Conservation (phyloP, 2,329 filamentous ascomycete species). For the Akanthomyces lecanii region DNA sequence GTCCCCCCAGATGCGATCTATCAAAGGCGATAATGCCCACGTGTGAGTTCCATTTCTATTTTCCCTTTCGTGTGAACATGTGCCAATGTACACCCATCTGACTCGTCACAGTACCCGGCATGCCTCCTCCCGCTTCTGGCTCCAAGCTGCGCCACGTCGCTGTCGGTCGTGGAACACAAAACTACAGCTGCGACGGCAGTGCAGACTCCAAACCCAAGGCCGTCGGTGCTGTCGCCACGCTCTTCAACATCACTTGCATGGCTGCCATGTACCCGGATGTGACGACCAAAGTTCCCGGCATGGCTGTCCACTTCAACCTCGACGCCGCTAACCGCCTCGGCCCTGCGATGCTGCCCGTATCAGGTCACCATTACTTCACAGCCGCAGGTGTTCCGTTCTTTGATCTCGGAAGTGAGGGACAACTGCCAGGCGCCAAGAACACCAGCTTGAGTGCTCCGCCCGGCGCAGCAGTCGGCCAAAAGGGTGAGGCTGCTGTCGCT, state of each 20-base stretch:
- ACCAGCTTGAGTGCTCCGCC: slow-evolving; percentile 58
- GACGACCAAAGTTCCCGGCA: slow-evolving; percentile 58
- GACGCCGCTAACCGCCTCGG: slow-evolving; percentile 40
- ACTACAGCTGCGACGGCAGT: slow-evolving; percentile 75
- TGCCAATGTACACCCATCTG: neutral
- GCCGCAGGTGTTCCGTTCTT: slow-evolving; percentile 71
- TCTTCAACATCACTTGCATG: slow-evolving; percentile 85
- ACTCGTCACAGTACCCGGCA: slow-evolving; percentile 34
- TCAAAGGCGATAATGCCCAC: slow-evolving; percentile 47
- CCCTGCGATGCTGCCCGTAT: slow-evolving; percentile 59
- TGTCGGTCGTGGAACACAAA: slow-evolving; percentile 84
- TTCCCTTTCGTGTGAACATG: no score
- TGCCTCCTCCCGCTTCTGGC: slow-evolving; percentile 58
- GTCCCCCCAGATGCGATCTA: slow-evolving; percentile 50
- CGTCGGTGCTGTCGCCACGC: slow-evolving; percentile 71
- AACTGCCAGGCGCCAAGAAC: slow-evolving; percentile 57
- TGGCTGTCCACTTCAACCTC: slow-evolving; percentile 65
- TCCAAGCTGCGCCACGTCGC: slow-evolving; percentile 71
- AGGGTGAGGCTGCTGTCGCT: slow-evolving; percentile 64
- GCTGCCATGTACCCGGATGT: slow-evolving; percentile 66
- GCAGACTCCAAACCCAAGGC: slow-evolving; percentile 59
- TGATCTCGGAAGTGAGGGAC: slow-evolving; percentile 63
- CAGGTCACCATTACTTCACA: slow-evolving; percentile 79
- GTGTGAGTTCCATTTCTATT: neutral
- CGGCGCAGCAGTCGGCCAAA: slow-evolving; percentile 53